Evolutionary conservation across 75 land plant species (phyloP).

Genomic region (Pseudotsuga menziesii): DNA sequence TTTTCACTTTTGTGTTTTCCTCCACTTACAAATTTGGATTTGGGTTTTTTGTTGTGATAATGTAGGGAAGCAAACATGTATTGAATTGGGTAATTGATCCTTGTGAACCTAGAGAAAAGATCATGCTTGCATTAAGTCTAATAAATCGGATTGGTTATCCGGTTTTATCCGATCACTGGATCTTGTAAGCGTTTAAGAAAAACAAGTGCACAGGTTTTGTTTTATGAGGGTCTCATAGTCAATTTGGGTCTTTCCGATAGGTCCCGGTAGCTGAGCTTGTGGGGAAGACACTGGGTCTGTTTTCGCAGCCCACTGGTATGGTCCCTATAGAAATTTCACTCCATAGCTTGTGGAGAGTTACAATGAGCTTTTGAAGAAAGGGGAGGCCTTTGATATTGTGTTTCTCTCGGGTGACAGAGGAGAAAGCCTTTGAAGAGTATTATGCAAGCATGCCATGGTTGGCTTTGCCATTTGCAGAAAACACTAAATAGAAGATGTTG

Average conservation of each 20-base stretch:
- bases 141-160: too few species aligned
- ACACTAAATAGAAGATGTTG: conserved; percentile 22
- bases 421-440: conserved; percentile 24
- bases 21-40: too few species aligned
- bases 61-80: too few species aligned
- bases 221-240: too few species aligned
- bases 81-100: too few species aligned
- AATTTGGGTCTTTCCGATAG: conserved; percentile 12
- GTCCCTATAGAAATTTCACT: conserved; percentile 37
- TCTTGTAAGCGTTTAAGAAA: too few species aligned
- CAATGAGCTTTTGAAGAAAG: conserved; percentile 34
- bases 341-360: conserved; percentile 37
- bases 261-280: conserved; percentile 53
- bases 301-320: conserved; percentile 34
- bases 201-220: too few species aligned
- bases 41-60: too few species aligned
- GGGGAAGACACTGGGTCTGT: conserved; percentile 54
- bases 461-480: conserved; percentile 52
- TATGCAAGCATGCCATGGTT: conserved; percentile 59
- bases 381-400: conserved; percentile 63
- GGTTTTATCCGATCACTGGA: too few species aligned
- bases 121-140: too few species aligned
- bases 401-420: conserved; percentile 38
- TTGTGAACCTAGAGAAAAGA: too few species aligned
- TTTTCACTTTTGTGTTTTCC: too few species aligned